Evolutionary conservation across 139 green algal genomes (phyloP), one percentile per base, ranked within the genome.

Genomic region (Volvox reticuliferus): DNA sequence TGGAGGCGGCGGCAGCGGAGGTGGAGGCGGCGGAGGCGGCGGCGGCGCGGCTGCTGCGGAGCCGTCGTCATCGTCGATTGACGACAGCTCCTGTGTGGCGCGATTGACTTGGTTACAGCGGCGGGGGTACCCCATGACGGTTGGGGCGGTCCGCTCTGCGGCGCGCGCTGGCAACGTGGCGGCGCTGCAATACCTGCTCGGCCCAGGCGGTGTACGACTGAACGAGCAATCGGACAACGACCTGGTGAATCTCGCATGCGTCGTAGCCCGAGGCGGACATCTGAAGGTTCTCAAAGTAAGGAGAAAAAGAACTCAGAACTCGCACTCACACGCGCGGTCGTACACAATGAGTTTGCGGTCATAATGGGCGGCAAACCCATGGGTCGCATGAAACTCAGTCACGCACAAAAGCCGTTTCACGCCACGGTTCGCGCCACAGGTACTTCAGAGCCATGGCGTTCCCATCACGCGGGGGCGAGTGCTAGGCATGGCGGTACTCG

Each of bases 51-150:
- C 32, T 26, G 76, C 14, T 82, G 76, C 32, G n/a, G 76, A 33
- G 21, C 33, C 76, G 24, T 32, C 6, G 16, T 35, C 50, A 32
- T 35, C 9, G 9, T 3, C 77, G 77, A 6, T 19, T 32, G 37
- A 32, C 12, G 37, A 35, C 12, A 62, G 1, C 78, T 35, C 37
- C 78, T 68, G 79, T 44, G 50, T 86, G 79, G 79, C 13, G 20
- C 79, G 44, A n/a, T 55, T 86, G 79, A 22, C 50, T 1, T 86
- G 79, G 79, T 55, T 86, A n/a, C 79, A 63, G 79, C 24, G 44
- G 44, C 79, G 79, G 12, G 79, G 50, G n/a, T 86, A 71, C 79
- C 50, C 50, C 22, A 9, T 71, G 50, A 86, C 50, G 5, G 14
- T 63, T 2, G 26, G 13, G 50, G 79, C 50, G 19, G 44, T 44